Conservation (phyloP, 139 green algal genomes). For the Closterium sp. region DNA sequence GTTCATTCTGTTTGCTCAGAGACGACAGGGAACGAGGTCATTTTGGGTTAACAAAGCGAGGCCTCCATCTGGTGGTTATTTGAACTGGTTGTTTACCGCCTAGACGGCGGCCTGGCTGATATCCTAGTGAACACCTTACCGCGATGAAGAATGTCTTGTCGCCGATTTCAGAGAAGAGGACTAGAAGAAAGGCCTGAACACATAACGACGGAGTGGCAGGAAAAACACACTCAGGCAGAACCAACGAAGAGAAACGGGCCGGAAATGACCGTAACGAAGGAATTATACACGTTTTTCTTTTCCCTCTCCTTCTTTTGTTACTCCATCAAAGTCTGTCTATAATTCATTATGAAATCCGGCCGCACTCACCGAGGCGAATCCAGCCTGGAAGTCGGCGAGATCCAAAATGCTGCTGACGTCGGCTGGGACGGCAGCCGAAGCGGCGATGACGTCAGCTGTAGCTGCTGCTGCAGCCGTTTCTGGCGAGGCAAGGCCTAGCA, state of each 20-base stretch:
- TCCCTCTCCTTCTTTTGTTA: no score
- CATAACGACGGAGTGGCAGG: not conserved
- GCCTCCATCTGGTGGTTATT: not conserved
- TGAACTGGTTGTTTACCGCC: not conserved
- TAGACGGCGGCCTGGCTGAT: no score
- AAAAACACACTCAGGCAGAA: not conserved
- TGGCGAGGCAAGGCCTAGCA: not conserved
- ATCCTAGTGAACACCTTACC: not conserved
- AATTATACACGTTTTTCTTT: no score
- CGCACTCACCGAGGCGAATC: not conserved
- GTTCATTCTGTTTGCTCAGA: not conserved
- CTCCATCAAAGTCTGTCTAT: no score
- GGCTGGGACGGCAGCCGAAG: not conserved
- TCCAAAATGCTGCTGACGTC: not conserved
- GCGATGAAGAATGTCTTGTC: conserved; percentile 99
- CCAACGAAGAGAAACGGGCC: not conserved
- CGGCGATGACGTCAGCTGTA: not conserved
- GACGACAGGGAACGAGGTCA: no score
- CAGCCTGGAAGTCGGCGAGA: not conserved
- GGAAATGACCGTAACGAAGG: no score
- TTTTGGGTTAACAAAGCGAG: not conserved
- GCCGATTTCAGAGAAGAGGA: conserved; percentile 95
- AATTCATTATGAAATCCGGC: not conserved
- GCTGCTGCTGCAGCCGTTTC: not conserved
- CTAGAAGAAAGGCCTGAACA: conserved; percentile 81